These are phyloP conservation scores for Diplotaxis tenuifolia DNA, from an alignment of 345 rosid genomes.

Conservation along the genomic window DNA sequence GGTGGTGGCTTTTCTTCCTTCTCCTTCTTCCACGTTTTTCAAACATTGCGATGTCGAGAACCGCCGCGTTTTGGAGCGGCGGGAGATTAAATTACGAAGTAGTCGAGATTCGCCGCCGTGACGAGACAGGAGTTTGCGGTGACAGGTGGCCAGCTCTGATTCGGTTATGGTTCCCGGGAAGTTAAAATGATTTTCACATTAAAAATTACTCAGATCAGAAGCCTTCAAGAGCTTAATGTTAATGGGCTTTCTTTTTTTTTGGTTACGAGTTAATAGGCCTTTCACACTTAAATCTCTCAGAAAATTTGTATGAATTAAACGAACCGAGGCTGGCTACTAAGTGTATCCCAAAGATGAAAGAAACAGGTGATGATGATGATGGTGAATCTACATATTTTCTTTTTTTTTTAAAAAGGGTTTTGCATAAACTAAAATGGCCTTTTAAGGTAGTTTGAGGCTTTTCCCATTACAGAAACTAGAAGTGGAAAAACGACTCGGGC, in stretches of 20 bases:
- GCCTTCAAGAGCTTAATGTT: neutral
- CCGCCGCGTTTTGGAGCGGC: constrained; percentile 16
- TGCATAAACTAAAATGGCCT: too few relatives aligned
- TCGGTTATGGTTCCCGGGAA: constrained; percentile 19
- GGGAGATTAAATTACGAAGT: constrained; percentile 1
- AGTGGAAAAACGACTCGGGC: too few relatives aligned
- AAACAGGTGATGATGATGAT: too few relatives aligned
- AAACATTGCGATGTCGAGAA: constrained; percentile 45
- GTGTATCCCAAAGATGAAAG: too few relatives aligned
- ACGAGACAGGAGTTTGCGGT: constrained; percentile 24
- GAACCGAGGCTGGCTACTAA: too few relatives aligned
- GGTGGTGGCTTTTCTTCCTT: constrained; percentile 6
- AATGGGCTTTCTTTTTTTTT: neutral
- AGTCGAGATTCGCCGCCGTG: constrained; percentile 29
- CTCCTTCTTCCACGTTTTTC: constrained; percentile 15
- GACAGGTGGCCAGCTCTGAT: constrained; percentile 33
- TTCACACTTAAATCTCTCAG: neutral
- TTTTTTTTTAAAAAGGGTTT: too few relatives aligned
- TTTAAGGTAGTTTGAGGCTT: too few relatives aligned
- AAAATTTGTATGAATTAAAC: too few relatives aligned
- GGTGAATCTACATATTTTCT: too few relatives aligned
- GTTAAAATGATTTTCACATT: neutral
- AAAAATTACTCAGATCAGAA: neutral
- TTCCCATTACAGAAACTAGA: too few relatives aligned
- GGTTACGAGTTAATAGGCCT: neutral